Evolutionary conservation across 2,329 filamentous ascomycete species (phyloP).

Genomic region (Aschersonia sp.): DNA sequence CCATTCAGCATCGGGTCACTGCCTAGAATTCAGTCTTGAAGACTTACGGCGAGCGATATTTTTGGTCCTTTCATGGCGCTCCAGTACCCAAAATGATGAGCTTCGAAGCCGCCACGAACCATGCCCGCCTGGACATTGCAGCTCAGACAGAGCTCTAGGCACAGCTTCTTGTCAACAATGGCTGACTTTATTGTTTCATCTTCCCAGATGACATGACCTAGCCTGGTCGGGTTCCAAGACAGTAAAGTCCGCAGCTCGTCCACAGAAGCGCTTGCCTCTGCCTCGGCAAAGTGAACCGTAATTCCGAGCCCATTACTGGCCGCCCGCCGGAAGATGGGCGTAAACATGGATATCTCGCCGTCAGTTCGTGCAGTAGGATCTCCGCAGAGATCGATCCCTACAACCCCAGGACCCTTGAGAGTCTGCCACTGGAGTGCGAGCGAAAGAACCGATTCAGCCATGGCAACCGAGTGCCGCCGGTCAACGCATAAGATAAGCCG

Average conservation of each 20-base stretch:
- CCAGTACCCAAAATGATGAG: slow-evolving; percentile 72
- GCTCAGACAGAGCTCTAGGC: slow-evolving; percentile 63
- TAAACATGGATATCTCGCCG: slow-evolving; percentile 46
- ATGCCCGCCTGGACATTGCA: slow-evolving; percentile 70
- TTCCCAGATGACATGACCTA: slow-evolving; percentile 71
- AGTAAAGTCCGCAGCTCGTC: slow-evolving; percentile 51
- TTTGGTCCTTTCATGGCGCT: slow-evolving; percentile 38
- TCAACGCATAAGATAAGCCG: slow-evolving; percentile 64
- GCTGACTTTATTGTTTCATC: slow-evolving; percentile 41
- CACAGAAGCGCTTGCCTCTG: slow-evolving; percentile 36
- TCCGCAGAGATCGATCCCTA: slow-evolving; percentile 68
- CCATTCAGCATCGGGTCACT: too few relatives aligned
- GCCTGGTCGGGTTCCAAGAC: slow-evolving; percentile 47
- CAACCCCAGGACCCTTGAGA: slow-evolving; percentile 39
- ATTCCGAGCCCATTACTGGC: slow-evolving; percentile 39
- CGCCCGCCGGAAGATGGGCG: slow-evolving; percentile 42
- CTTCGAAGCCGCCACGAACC: slow-evolving; percentile 47
- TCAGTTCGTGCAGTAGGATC: slow-evolving; percentile 40
- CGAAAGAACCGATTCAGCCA: slow-evolving; percentile 48
- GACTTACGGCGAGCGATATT: slow-evolving; percentile 54
- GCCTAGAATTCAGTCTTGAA: too few relatives aligned
- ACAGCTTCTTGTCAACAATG: slow-evolving; percentile 37
- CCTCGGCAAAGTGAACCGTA: slow-evolving; percentile 70
- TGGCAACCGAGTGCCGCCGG: slow-evolving; percentile 40
- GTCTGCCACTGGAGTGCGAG: slow-evolving; percentile 35